Base-by-base conservation (phyloP, 805 yeast species). In the Metschnikowia dekortorum region DNA sequence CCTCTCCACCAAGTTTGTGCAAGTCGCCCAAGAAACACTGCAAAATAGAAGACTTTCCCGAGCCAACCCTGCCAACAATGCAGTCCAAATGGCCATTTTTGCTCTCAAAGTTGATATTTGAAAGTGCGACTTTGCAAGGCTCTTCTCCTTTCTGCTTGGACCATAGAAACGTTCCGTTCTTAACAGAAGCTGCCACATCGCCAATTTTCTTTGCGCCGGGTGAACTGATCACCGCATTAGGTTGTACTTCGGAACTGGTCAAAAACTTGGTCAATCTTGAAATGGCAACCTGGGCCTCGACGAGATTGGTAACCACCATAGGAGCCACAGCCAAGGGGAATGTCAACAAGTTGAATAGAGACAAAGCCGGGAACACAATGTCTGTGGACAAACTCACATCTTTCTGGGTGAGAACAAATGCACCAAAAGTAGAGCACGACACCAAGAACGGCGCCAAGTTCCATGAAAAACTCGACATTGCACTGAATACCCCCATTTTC, bases 301-400 rank as follows among this genome's bases (percentile, higher is more conserved):
- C 85, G 45, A 89, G 70, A 42, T 87, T 76, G 14, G 96, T 85
- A 53, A 94, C 82, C 13, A 92, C 91, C 81, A 83, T 87, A 39
- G 99, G 99, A 55, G 92, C 78, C 37, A 89, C 89, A 9, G 95
- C 91, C 55, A 94, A 76, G 41, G 99, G 99, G 81, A 94, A 94
- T 0, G 87, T 78, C 52, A 94, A 78, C 63, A 94, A 73, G 66
- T 92, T 94, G 76, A 92, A 94, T 47, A 91, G 75, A 7, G 97
- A 79, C 50, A 89, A 75, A 2, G 97, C 96, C 29, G 97, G 90
- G 74, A 92, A 87, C 6, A 94, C 97, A 54, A 91, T 76, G 58
- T 94, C 98, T 1, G 97, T 87, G 1, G 92, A 79, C 62, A 94
- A 78, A 33, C 96, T 90, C 45, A 67, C 73, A 11, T 66, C 58